Base-by-base conservation (phyloP, 2,329 filamentous ascomycete species). In the Fusarium proliferatum region DNA sequence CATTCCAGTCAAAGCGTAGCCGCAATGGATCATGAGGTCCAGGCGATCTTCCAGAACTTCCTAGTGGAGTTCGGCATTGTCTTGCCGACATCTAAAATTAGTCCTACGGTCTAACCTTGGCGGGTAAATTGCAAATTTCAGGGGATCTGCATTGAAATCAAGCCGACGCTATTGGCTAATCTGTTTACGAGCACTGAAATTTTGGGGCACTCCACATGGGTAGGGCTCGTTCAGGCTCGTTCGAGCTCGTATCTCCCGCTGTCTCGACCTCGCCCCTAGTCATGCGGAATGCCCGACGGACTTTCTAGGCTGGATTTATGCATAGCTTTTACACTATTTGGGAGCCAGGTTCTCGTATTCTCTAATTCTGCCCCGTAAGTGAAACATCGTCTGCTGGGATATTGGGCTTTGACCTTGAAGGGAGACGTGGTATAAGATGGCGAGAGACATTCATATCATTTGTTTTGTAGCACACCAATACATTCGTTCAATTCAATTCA, bases 21-120 rank as follows among this genome's bases (percentile, higher is more conserved):
- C 21, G 16, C 13, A 28, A 36, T 11, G 5, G 41, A 33, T 33
- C 17, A 42, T 19, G 6, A 43, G 21, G 19, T 17, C 30, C 6
- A 34, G 12, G 26, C 16, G 23, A 16, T 34, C 30, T 36, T 42
- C 19, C 19, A 42, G 30, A n/a, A 43, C 10, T 19, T 26, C 58
- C 21, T 34, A 38, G 26, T 53, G 45, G 38, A 43, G 17, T 17
- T 28, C 62, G 64, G 64, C 62, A 61, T 38, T 61, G n/a, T 38
- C 28, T 13, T 51, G 26, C 52, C 43, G 62, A 30, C 19, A 30
- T 51, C 64, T 67, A 67, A 67, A 67, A 67, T 67, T 67, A 60
- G 64, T n/a, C 2, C 7, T 13, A 12, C 30, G 21, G 36, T 51
- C 48, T 58, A 55, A 19, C 17, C 11, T 9, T 28, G 16, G 21